Conservation (phyloP, 2,329 filamentous ascomycete genomes). For the Fusarium zealandicum region DNA sequence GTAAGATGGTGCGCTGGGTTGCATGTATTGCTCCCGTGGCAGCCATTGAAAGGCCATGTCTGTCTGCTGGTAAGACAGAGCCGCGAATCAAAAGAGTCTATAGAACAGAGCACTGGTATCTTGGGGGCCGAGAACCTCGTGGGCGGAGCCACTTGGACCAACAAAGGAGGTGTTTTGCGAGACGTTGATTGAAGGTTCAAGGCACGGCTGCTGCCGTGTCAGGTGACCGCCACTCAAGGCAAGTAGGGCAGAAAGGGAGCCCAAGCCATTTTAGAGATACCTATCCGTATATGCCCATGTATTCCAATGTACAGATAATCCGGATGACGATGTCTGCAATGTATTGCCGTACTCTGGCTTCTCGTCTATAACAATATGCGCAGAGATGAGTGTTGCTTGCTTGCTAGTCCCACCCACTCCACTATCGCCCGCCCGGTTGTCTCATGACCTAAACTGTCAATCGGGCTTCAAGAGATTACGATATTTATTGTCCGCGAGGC, state of each 20-base stretch:
- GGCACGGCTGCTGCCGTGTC: not conserved
- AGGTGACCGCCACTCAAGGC: constrained; percentile 6
- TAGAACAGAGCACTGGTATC: constrained; percentile 21
- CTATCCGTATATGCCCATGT: too few species aligned
- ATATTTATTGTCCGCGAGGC: too few species aligned
- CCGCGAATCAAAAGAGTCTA: constrained; percentile 32
- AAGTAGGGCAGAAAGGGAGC: not conserved
- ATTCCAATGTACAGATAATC: too few species aligned
- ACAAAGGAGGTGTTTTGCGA: not conserved
- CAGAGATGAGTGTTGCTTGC: too few species aligned
- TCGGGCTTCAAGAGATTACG: too few species aligned
- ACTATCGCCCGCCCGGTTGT: too few species aligned
- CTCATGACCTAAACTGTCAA: too few species aligned
- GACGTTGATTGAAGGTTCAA: constrained; percentile 2
- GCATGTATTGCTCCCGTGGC: constrained; percentile 35
- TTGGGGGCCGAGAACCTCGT: constrained; percentile 34
- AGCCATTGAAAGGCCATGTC: constrained; percentile 32
- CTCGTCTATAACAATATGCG: too few species aligned
- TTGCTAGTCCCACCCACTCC: too few species aligned
- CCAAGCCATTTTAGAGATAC: too few species aligned
- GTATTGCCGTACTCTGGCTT: too few species aligned
- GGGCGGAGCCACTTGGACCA: constrained; percentile 8
- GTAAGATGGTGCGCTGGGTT: constrained; percentile 32
- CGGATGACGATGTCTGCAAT: too few species aligned
- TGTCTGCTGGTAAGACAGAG: constrained; percentile 31